Evolutionary conservation across 169 alveolate species (phyloP).

Genomic region (Eimeria tenella): DNA sequence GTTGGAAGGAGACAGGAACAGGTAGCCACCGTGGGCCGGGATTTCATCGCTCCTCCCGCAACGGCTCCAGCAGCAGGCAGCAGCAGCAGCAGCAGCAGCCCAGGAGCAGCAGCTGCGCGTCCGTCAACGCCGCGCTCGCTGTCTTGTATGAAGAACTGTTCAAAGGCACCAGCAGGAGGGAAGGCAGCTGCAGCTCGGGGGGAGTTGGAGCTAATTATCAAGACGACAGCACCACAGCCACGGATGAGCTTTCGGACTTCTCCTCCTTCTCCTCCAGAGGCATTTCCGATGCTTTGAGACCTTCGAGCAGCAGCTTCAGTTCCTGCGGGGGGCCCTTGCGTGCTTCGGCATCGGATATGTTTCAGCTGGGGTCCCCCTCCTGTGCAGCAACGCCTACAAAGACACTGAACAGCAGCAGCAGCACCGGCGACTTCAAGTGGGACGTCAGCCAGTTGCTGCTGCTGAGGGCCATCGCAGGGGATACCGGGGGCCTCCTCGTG

Average conservation of each 20-base stretch:
- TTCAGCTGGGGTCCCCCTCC: neutral
- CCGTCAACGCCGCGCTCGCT: conserved; percentile 41
- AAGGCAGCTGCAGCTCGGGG: conserved; percentile 27
- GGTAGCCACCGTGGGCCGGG: neutral
- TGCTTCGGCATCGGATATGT: conserved; percentile 3
- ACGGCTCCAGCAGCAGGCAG: neutral
- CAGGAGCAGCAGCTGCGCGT: neutral
- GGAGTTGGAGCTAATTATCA: neutral
- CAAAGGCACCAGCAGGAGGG: conserved; percentile 17
- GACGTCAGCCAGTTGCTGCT: conserved; percentile 27
- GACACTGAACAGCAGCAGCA: neutral
- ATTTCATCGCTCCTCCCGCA: conserved; percentile 11
- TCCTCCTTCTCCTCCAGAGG: conserved; percentile 44
- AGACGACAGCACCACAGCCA: conserved; percentile 55
- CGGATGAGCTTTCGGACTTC: conserved; percentile 50
- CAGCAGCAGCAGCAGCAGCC: neutral
- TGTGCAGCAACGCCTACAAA: conserved; percentile 5
- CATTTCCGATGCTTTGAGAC: conserved; percentile 11
- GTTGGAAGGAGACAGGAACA: neutral
- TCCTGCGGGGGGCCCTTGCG: conserved; percentile 45
- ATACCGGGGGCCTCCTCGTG: neutral
- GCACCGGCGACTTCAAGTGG: neutral
- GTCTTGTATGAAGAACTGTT: conserved; percentile 44
- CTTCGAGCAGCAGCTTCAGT: neutral
- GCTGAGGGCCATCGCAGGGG: conserved; percentile 15